Evolutionary conservation across 169 alveolate species (phyloP).

Genomic region (Eimeria praecox): DNA sequence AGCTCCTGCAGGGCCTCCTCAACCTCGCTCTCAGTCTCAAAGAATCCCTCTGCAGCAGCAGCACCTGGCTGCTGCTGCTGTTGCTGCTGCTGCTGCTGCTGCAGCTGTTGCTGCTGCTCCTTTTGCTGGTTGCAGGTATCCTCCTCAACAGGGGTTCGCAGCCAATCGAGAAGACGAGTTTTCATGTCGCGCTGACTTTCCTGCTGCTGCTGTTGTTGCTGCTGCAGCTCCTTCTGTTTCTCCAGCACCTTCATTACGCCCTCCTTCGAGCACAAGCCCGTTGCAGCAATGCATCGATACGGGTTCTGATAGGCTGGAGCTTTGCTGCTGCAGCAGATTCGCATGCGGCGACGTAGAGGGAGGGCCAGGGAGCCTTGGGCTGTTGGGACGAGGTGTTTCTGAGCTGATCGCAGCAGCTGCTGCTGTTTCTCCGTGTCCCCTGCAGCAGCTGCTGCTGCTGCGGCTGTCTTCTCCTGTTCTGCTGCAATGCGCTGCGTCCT

Average conservation of each 20-base stretch:
- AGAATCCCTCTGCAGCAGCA: slow-evolving; percentile 61
- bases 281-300: slow-evolving; percentile 59
- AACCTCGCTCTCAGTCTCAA: slow-evolving; percentile 60
- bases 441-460: slow-evolving; percentile 67
- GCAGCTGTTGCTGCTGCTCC: not conserved
- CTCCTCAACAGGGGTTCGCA: not conserved
- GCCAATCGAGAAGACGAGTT: slow-evolving; percentile 58
- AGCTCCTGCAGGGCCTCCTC: slow-evolving; percentile 66
- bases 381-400: slow-evolving; percentile 46
- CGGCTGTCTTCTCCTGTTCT: slow-evolving; percentile 53
- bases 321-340: slow-evolving; percentile 70
- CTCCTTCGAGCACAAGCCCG: slow-evolving; percentile 61
- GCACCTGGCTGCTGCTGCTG: slow-evolving; percentile 10
- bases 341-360: slow-evolving; percentile 77
- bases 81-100: slow-evolving; percentile 17
- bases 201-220: slow-evolving; percentile 63
- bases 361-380: slow-evolving; percentile 59
- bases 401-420: slow-evolving; percentile 54
- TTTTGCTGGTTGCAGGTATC: not conserved
- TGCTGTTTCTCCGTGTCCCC: slow-evolving; percentile 64
- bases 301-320: slow-evolving; percentile 62
- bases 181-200: slow-evolving; percentile 54
- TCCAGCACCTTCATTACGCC: slow-evolving; percentile 64
- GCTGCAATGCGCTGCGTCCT: slow-evolving; percentile 68
- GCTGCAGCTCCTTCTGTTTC: slow-evolving; percentile 68